Conservation (phyloP, 1,284 basidiomycete species). For the Peniophora sp. region DNA sequence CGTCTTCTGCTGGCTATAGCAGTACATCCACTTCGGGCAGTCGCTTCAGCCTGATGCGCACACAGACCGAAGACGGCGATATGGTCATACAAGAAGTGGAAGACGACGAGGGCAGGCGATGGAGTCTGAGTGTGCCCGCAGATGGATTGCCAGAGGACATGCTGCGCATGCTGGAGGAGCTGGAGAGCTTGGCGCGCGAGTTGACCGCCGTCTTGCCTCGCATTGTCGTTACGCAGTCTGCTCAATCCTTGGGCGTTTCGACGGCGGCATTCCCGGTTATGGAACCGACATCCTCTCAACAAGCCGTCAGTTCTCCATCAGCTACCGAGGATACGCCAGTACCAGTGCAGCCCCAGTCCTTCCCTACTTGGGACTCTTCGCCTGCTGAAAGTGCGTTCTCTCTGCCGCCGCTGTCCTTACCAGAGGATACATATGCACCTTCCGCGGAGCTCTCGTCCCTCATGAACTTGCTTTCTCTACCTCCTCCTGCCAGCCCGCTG, state of each 20-base stretch:
- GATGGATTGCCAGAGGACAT: constrained; percentile 11
- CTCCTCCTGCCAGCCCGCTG: no score
- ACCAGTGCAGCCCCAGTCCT: neutral
- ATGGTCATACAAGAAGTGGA: constrained; percentile 9
- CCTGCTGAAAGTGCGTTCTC: neutral
- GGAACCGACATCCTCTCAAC: constrained; percentile 1
- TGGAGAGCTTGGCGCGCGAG: constrained; percentile 11
- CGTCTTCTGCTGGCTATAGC: constrained; percentile 2
- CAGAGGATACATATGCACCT: no score
- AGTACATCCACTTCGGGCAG: neutral
- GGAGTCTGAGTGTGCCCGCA: constrained; percentile 12
- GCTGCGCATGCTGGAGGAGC: constrained; percentile 11
- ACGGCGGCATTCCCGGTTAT: constrained; percentile 1
- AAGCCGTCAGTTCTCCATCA: neutral
- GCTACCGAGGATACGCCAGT: neutral
- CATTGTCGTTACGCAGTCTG: constrained; percentile 13
- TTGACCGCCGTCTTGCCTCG: constrained; percentile 8
- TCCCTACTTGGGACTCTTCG: neutral
- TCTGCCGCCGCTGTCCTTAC: neutral
- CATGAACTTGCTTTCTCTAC: no score
- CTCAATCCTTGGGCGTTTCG: constrained; percentile 6
- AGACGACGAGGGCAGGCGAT: constrained; percentile 9
- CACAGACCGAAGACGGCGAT: constrained; percentile 5
- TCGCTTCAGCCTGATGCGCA: constrained; percentile 9
- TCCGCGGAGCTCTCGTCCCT: no score